phyloP scores from a whole-genome alignment of 768 basidiomycete species.

The Paxillus rubicundulus region DNA sequence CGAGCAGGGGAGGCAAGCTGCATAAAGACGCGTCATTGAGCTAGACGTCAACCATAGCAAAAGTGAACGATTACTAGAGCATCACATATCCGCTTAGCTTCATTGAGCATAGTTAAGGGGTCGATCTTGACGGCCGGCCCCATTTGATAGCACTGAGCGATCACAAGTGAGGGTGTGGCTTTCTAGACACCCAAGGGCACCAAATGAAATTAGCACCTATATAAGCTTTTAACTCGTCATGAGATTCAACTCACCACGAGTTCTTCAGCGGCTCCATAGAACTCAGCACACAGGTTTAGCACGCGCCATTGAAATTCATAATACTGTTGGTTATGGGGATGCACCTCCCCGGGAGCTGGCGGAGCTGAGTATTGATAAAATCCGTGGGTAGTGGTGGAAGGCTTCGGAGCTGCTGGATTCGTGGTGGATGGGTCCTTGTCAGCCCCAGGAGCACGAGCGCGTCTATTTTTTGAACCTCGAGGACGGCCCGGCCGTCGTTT shows the following conservation, averaged over 20 bases:
- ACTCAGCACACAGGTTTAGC: constrained; percentile 78
- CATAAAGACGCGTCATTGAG: constrained; percentile 12
- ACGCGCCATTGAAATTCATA: constrained; percentile 88
- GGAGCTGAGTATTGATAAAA: constrained; percentile 46
- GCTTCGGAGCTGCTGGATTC: constrained; percentile 25
- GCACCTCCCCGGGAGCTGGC: constrained; percentile 46
- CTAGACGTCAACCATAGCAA: neutral
- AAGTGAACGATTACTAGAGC: constrained; percentile 49
- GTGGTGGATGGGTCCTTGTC: constrained; percentile 23
- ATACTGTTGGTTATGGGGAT: constrained; percentile 70
- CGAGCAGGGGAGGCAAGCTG: constrained; percentile 76
- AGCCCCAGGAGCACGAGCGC: constrained; percentile 35
- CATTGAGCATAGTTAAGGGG: constrained; percentile 67
- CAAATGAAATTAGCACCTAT: constrained; percentile 10
- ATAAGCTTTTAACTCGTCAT: constrained; percentile 4
- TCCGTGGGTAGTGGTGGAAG: constrained; percentile 32
- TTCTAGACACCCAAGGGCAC: constrained; percentile 32
- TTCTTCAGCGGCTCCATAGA: constrained; percentile 83
- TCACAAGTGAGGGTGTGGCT: constrained; percentile 63
- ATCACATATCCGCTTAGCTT: constrained; percentile 78
- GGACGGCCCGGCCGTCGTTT: constrained; percentile 80
- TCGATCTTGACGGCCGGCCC: constrained; percentile 68
- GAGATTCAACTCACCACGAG: constrained; percentile 57
- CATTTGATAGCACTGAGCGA: constrained; percentile 80
- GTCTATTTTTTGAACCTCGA: constrained; percentile 75